Percentiles rank a stretch among this genome's conserved stretches.
Evolutionary conservation across 306 rosid species (phyloP).

Genomic region (Cicer arietinum): DNA sequence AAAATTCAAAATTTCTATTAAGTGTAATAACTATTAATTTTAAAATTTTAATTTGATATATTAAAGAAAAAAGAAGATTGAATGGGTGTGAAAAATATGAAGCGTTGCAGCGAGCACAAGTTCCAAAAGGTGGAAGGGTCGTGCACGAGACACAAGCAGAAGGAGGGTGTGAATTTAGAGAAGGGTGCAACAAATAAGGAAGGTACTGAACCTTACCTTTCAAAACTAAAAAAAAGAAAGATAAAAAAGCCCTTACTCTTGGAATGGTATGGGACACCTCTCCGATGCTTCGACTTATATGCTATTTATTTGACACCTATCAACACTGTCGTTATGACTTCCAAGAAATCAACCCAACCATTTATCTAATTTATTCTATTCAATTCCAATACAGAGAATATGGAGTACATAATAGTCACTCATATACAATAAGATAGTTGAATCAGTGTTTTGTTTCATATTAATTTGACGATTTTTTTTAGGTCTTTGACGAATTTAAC

Average conservation of each 20-base stretch:
- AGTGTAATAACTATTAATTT: too few relatives aligned
- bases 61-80: too few relatives aligned
- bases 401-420: too few relatives aligned
- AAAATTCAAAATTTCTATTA: too few relatives aligned
- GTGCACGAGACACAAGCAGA: slow-evolving; percentile 27
- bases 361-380: neutral
- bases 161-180: slow-evolving; percentile 40
- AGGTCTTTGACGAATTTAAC: too few relatives aligned
- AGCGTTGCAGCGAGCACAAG: too few relatives aligned
- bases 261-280: slow-evolving; percentile 4
- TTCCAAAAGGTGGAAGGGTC: neutral
- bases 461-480: too few relatives aligned
- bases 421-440: too few relatives aligned
- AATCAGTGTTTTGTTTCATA: too few relatives aligned
- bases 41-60: too few relatives aligned
- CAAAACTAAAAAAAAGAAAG: neutral
- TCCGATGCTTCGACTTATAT: neutral
- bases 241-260: neutral
- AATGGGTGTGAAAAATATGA: too few relatives aligned
- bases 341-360: slow-evolving; percentile 13
- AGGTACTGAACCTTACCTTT: neutral
- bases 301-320: slow-evolving; percentile 22
- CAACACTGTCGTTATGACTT: neutral
- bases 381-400: neutral
- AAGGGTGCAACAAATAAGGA: neutral